Evolutionary conservation across 176 grass and related monocot genomes (phyloP).

Genomic region (barley (Hordeum vulgare)): MorexV3_pseudomolecules_assembly NC_058518.1:387044369-387044868

Average conservation of each 20-base stretch:
- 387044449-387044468: neutral
- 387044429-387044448: conserved; percentile 1
- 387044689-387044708: neutral
- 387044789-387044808: conserved; percentile 42
- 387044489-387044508: neutral
- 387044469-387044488: neutral
- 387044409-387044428: neutral
- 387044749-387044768: conserved; percentile 48
- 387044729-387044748: neutral
- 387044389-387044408: neutral
- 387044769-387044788: conserved; percentile 61
- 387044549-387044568: too few relatives aligned
- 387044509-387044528: neutral
- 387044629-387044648: neutral
- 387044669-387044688: neutral
- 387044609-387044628: neutral
- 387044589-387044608: neutral
- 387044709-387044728: conserved; percentile 14
- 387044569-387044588: too few relatives aligned
- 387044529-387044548: neutral
- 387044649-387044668: neutral
- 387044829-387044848: conserved; percentile 37
- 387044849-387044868: conserved; percentile 30
- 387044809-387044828: conserved; percentile 26
- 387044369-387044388: neutral